Conservation (phyloP, 208 protist species). For the Herpetomonas tarakana region DNA sequence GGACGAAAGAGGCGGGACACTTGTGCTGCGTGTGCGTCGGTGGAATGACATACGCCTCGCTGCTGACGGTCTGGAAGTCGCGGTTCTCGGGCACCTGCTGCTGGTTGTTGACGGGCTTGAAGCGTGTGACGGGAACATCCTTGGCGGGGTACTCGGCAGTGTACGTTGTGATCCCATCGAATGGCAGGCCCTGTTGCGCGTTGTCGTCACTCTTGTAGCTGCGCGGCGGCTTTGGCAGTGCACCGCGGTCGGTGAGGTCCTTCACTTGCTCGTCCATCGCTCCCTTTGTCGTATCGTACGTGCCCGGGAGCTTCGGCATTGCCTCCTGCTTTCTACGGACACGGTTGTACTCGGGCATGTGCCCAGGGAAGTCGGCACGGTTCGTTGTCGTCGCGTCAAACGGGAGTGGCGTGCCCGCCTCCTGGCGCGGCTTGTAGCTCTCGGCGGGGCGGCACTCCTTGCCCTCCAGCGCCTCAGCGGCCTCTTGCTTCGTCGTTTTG, state of each 20-base stretch:
- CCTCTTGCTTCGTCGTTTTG: slow-evolving; percentile 88
- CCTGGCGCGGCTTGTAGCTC: slow-evolving; percentile 79
- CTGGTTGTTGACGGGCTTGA: slow-evolving; percentile 17
- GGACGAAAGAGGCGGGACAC: slow-evolving; percentile 73
- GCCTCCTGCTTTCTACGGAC: slow-evolving; percentile 63
- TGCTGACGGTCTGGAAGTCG: slow-evolving; percentile 78
- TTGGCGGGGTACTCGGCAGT: slow-evolving; percentile 86
- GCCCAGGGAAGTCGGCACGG: slow-evolving; percentile 84
- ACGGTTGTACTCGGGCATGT: slow-evolving; percentile 75
- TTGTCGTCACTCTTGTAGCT: slow-evolving; percentile 67
- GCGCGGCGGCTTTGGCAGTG: slow-evolving; percentile 69
- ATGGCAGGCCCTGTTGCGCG: slow-evolving; percentile 52
- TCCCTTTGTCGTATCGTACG: slow-evolving; percentile 80
- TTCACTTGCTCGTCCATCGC: slow-evolving; percentile 76
- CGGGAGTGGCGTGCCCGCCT: slow-evolving; percentile 46
- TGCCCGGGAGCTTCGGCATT: slow-evolving; percentile 75
- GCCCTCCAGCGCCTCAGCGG: slow-evolving; percentile 71
- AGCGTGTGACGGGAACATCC: slow-evolving; percentile 49
- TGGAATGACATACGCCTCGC: slow-evolving; percentile 54
- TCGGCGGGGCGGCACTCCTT: slow-evolving; percentile 75
- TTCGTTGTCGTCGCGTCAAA: slow-evolving; percentile 86
- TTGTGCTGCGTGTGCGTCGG: slow-evolving; percentile 54
- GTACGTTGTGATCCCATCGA: slow-evolving; percentile 86
- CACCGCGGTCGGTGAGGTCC: slow-evolving; percentile 39
- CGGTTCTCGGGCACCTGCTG: slow-evolving; percentile 65